These are phyloP conservation scores for Secale cereale DNA, from an alignment of 176 grass and related monocot genomes.

Conservation along the genomic window DNA sequence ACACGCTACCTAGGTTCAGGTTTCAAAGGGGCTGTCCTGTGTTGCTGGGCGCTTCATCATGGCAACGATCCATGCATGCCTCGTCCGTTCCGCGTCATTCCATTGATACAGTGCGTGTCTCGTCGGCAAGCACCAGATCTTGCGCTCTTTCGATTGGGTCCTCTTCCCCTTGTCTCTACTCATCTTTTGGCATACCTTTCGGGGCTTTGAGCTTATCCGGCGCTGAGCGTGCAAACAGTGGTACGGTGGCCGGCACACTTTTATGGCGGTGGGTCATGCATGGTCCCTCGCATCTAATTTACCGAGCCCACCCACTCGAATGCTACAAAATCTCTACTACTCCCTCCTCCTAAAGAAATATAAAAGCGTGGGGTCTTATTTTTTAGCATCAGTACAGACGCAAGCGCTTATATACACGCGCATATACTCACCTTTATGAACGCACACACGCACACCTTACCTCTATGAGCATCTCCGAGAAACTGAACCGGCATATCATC, in stretches of 20 bases:
- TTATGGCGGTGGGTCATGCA: constrained; percentile 16
- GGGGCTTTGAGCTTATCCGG: constrained; percentile 27
- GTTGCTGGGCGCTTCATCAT: no score
- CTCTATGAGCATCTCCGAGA: no score
- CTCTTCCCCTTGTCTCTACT: not conserved
- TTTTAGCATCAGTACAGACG: no score
- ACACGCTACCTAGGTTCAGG: no score
- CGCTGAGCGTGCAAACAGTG: not conserved
- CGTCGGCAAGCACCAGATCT: constrained; percentile 4
- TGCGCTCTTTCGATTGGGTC: not conserved
- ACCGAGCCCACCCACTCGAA: not conserved
- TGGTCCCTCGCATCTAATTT: not conserved
- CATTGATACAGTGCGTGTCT: not conserved
- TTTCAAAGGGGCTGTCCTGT: no score
- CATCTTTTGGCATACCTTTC: constrained; percentile 10
- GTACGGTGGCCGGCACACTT: constrained; percentile 23
- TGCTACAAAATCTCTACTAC: not conserved
- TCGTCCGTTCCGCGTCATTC: not conserved
- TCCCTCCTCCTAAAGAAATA: no score
- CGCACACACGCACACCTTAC: no score
- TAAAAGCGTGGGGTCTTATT: no score
- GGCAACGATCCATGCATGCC: not conserved
- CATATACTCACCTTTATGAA: no score
- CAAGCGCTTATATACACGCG: no score
- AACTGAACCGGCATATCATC: no score